Evolutionary conservation across 2,329 filamentous ascomycete species (phyloP).

Genomic region (Phyllosticta ampelicida): DNA sequence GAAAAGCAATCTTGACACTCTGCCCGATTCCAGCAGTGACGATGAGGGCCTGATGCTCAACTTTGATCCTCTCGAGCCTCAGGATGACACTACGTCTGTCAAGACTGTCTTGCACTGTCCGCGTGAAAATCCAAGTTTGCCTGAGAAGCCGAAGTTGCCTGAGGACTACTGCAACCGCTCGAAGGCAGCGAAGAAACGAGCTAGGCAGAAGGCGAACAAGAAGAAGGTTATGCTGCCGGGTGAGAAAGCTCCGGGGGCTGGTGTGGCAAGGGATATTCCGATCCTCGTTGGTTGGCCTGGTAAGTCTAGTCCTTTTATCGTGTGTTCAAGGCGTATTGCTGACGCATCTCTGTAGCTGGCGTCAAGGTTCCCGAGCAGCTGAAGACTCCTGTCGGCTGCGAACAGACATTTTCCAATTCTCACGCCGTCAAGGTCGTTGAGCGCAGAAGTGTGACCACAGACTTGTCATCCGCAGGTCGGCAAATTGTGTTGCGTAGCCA

Average conservation of each 20-base stretch:
- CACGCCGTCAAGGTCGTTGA: background rate
- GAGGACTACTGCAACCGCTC: background rate
- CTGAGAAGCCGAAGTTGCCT: background rate
- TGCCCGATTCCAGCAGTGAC: no score
- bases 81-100: no score
- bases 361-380: background rate
- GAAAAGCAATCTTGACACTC: no score
- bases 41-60: no score
- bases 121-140: background rate
- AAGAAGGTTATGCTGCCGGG: background rate
- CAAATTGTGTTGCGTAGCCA: background rate
- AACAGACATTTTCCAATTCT: background rate
- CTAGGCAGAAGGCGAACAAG: background rate
- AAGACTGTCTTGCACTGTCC: no score
- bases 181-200: background rate
- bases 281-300: background rate
- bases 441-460: background rate
- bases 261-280: background rate
- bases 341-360: background rate
- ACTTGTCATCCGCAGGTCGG: background rate
- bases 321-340: background rate
- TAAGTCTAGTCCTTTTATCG: background rate
- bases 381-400: background rate
- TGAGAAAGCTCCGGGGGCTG: background rate
- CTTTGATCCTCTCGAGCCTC: no score